phyloP scores from a whole-genome alignment of 1,284 basidiomycete genomes.

The Leccinum angustisporum region DNA sequence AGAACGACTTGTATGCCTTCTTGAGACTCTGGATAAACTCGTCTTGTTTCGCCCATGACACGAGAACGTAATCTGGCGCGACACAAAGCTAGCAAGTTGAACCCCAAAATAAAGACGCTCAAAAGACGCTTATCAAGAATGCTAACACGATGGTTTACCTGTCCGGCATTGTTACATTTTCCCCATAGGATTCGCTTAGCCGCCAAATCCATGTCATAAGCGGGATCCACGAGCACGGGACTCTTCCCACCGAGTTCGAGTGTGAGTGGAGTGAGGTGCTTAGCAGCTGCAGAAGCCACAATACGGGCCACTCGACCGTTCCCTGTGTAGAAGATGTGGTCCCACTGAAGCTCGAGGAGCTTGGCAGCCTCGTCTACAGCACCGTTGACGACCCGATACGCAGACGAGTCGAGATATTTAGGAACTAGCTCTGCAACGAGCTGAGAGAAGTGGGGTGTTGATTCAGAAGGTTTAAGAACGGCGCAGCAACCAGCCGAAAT shows the following conservation, averaged over 20 bases:
- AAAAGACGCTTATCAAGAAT: background rate
- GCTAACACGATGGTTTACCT: constrained; percentile 33
- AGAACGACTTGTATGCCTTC: constrained; percentile 35
- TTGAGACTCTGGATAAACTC: constrained; percentile 54
- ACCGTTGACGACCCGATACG: constrained; percentile 56
- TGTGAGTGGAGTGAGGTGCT: constrained; percentile 61
- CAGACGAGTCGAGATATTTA: constrained; percentile 58
- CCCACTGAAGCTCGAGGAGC: constrained; percentile 59
- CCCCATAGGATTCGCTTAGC: constrained; percentile 55
- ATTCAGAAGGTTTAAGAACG: constrained; percentile 64
- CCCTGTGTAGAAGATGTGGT: constrained; percentile 51
- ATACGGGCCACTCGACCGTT: constrained; percentile 54
- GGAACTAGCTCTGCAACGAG: constrained; percentile 58
- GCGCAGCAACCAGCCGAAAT: constrained; percentile 62
- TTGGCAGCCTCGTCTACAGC: constrained; percentile 49
- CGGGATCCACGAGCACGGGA: constrained; percentile 56
- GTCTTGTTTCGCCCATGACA: constrained; percentile 47
- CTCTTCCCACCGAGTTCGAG: constrained; percentile 73
- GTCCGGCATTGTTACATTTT: constrained; percentile 53
- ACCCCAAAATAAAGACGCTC: background rate
- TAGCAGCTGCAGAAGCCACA: constrained; percentile 61
- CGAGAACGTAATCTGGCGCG: constrained; percentile 63
- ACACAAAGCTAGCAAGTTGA: constrained; percentile 49
- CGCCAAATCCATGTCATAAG: constrained; percentile 43
- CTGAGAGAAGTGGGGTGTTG: constrained; percentile 48